These are phyloP conservation scores for Dothiorella sarmentorum DNA, from an alignment of 2,329 filamentous ascomycete species.

Conservation along the genomic window DNA sequence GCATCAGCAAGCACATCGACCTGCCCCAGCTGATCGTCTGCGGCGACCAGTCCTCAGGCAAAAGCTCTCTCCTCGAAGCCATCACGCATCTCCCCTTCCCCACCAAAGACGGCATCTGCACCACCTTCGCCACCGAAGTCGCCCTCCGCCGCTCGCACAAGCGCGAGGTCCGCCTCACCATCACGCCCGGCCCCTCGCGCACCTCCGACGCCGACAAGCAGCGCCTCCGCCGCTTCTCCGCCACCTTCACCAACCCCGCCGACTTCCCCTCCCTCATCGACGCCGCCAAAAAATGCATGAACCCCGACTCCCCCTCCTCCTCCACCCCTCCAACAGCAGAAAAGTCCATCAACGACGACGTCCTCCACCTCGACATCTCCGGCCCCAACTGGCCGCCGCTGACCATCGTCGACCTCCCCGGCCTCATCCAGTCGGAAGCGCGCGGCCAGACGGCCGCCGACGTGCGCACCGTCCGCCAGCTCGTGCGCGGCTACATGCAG, in stretches of 20 bases:
- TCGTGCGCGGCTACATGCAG: conserved; percentile 56
- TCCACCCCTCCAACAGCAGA: neutral
- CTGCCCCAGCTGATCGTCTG: conserved; percentile 57
- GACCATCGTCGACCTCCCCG: conserved; percentile 37
- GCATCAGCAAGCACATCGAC: conserved; percentile 42
- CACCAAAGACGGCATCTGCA: conserved; percentile 54
- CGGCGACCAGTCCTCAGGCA: conserved; percentile 60
- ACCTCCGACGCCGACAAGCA: conserved; percentile 27
- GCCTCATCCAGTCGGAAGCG: conserved; percentile 35
- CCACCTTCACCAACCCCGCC: conserved; percentile 30
- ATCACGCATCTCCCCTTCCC: conserved; percentile 61
- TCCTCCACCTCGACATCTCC: conserved; percentile 28
- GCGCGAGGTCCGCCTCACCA: conserved; percentile 41
- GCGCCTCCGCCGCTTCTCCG: conserved; percentile 32
- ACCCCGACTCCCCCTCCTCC: conserved; percentile 21
- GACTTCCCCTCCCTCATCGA: conserved; percentile 48
- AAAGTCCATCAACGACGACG: conserved; percentile 26
- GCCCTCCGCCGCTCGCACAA: conserved; percentile 48
- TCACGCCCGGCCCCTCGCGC: conserved; percentile 29
- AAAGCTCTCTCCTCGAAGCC: conserved; percentile 63
- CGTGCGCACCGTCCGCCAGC: conserved; percentile 28
- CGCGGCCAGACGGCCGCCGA: conserved; percentile 33
- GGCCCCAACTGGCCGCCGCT: conserved; percentile 28
- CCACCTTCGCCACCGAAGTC: conserved; percentile 60
- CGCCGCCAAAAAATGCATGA: conserved; percentile 51